Evolutionary conservation across 140 eudicot species (phyloP), one percentile per base, ranked within the genome.

Genomic region (Anethum foeniculum): DNA sequence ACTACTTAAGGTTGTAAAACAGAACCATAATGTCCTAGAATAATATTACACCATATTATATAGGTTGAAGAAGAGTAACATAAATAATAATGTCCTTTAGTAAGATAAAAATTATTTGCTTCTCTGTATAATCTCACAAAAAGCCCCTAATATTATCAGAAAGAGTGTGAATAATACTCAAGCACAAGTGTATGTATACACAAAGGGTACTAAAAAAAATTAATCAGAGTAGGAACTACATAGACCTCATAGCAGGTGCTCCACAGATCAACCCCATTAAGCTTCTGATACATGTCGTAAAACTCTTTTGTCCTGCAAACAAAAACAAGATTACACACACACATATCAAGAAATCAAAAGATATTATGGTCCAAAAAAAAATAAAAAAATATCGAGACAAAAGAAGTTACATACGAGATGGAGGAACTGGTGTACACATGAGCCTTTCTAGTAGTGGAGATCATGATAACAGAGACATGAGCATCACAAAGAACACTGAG

Each of bases 401-500:
- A 14, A 67, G 34, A 25, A 62, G 34, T 3, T 67, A 67, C 74
- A 68, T 68, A 68, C 74, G 74, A 68, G 6, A 68, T 14, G 43
- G 38, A 27, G 71, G 74, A 39, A 32, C 7, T 30, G 74, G n/a
- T 68, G 43, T 30, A 68, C 11, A 13, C 39, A 34, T 68, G 74
- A 68, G 43, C 41, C 43, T 68, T 68, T 5, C 3, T 30, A 15
- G 74, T 30, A 68, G 43, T 1, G 18, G 74, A 68, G n/a, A 68
- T 34, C 41, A 68, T 68, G 43, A 68, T 32, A 68, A 68, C 23
- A 16, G 74, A 68, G n/a, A 68, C 74, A 13, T 30, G 36, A 16
- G 74, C 74, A 68, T 68, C 74, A 68, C 74, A 68, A 14, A 68
- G 43, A 68, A 68, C 74, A 34, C 74, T 32, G n/a, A 68, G 74